Conservation (phyloP, 441 rosid species). For the Pelargonium myrrhifolium region DNA sequence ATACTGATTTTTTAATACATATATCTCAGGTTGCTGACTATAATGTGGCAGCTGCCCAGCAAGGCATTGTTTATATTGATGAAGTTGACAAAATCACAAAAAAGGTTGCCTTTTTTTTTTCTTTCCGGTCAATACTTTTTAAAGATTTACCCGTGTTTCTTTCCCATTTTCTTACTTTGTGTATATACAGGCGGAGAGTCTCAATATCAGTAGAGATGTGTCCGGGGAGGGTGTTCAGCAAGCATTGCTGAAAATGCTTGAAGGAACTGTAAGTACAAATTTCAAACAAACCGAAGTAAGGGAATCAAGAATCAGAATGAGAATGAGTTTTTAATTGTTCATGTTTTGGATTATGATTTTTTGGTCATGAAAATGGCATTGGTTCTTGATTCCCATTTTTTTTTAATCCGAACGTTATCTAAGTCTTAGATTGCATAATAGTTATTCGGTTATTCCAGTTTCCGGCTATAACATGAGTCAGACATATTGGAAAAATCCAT, state of each 20-base stretch:
- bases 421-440: too few relatives aligned
- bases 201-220: slow-evolving; percentile 94
- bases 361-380: too few relatives aligned
- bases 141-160: not conserved
- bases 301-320: too few relatives aligned
- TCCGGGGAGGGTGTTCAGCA: slow-evolving; percentile 99
- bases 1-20: slow-evolving; percentile 5
- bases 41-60: slow-evolving; percentile 98
- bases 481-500: not conserved
- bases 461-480: too few relatives aligned
- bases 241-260: slow-evolving; percentile 91
- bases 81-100: slow-evolving; percentile 99
- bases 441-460: not conserved
- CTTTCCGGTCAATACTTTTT: not conserved
- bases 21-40: slow-evolving; percentile 75
- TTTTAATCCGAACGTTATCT: too few relatives aligned
- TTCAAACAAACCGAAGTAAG: not conserved
- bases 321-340: too few relatives aligned
- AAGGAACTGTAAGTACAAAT: slow-evolving; percentile 79
- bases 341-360: too few relatives aligned
- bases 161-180: slow-evolving; percentile 15
- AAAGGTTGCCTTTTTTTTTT: slow-evolving; percentile 42
- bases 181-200: slow-evolving; percentile 76
- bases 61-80: slow-evolving; percentile 95
- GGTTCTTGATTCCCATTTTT: too few relatives aligned